These are phyloP conservation scores for Helianthus tuberosus DNA, from an alignment of 129 eudicot species.

Conservation along the genomic window DNA sequence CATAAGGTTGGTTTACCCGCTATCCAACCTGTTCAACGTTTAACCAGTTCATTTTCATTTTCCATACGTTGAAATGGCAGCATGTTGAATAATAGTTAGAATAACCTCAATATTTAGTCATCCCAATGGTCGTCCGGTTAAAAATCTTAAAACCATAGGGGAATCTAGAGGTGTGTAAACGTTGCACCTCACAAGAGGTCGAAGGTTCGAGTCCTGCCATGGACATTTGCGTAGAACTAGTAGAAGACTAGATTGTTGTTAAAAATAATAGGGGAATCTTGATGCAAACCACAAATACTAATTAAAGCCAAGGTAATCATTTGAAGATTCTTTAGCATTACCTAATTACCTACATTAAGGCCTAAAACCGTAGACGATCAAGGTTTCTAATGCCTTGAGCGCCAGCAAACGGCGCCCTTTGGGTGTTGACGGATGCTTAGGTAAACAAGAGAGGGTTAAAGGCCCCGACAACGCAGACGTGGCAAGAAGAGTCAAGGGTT, in stretches of 20 bases:
- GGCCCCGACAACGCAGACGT: no score
- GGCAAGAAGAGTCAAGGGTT: no score
- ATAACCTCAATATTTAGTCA: neutral
- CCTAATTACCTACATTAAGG: neutral
- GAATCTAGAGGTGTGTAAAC: neutral
- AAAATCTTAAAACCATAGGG: neutral
- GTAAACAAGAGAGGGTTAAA: no score
- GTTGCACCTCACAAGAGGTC: no score
- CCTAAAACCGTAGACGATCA: neutral
- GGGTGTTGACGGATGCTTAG: no score
- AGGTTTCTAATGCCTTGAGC: neutral
- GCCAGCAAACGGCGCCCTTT: neutral
- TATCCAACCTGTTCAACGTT: neutral
- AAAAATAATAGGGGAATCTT: neutral
- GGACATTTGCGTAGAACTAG: no score
- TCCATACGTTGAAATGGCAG: neutral
- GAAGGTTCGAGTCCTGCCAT: no score
- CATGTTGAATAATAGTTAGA: neutral
- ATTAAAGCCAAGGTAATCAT: neutral
- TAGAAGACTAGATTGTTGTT: no score
- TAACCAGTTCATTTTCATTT: neutral
- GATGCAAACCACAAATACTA: neutral
- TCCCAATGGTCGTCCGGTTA: neutral
- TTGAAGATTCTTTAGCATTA: neutral
- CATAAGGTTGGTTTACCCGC: neutral